Conservation (phyloP, 2,329 filamentous ascomycete species). For the Calonectria multiphialidica region DNA sequence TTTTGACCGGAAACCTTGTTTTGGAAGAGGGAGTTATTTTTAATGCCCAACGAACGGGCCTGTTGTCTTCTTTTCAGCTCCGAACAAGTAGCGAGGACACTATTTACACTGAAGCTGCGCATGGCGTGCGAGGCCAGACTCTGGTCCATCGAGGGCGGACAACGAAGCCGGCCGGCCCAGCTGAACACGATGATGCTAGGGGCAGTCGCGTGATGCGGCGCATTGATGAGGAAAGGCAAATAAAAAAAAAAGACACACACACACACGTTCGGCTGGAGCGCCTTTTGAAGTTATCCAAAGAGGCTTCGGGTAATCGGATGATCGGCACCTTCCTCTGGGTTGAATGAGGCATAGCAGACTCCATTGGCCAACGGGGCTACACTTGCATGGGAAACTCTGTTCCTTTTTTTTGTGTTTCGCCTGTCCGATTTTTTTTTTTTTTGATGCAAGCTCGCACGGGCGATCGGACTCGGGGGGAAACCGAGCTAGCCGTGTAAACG, state of each 20-base stretch:
- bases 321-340: neutral
- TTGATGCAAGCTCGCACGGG: neutral
- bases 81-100: neutral
- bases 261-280: neutral
- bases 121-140: neutral
- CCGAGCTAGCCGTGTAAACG: neutral
- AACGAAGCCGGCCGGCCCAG: neutral
- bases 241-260: too few species aligned
- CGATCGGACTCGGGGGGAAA: neutral
- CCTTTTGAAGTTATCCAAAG: neutral
- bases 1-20: neutral
- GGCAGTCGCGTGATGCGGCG: neutral
- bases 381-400: neutral
- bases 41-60: neutral
- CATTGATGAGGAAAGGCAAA: neutral
- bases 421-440: neutral
- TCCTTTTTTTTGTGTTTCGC: neutral
- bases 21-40: neutral
- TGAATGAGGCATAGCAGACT: neutral
- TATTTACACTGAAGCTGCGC: too few species aligned
- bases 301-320: conserved; percentile 7
- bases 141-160: too few species aligned
- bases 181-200: neutral
- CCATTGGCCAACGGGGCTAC: neutral
- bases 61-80: neutral